Percentiles rank a stretch among this genome's conserved stretches.
Conservation (phyloP, 1,284 basidiomycete genomes). For the Papiliotrema nemorosa region DNA sequence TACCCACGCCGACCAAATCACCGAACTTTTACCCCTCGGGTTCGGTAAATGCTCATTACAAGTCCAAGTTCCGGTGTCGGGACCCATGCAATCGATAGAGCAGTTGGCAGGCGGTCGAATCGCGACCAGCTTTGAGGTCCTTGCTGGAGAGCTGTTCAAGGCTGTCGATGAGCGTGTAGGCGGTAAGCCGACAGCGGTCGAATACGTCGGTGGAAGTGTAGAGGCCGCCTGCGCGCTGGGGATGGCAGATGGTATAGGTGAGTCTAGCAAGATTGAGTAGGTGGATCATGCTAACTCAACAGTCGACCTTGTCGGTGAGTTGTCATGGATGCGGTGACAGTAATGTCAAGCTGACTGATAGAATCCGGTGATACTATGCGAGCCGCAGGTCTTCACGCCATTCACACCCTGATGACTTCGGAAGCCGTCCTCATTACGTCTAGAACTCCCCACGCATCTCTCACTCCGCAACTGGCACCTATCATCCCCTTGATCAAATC, state of each 20-base stretch:
- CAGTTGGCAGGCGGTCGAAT: slow-evolving; percentile 85
- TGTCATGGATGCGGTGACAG: neutral
- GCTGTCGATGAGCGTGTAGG: slow-evolving; percentile 63
- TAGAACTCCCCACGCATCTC: slow-evolving; percentile 60
- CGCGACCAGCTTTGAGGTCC: slow-evolving; percentile 89
- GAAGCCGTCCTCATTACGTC: slow-evolving; percentile 95
- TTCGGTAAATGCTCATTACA: slow-evolving; percentile 95
- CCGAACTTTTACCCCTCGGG: slow-evolving; percentile 76
- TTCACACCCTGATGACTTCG: slow-evolving; percentile 79
- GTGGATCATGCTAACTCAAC: neutral
- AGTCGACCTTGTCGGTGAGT: slow-evolving; percentile 88
- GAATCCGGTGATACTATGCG: slow-evolving; percentile 99
- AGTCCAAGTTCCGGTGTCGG: slow-evolving; percentile 85
- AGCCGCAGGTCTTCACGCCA: slow-evolving; percentile 89
- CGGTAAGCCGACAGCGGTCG: slow-evolving; percentile 66
- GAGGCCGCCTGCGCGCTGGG: slow-evolving; percentile 97
- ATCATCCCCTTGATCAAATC: slow-evolving; percentile 78
- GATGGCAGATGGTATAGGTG: slow-evolving; percentile 94
- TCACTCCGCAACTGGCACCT: slow-evolving; percentile 54
- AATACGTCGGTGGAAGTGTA: slow-evolving; percentile 95
- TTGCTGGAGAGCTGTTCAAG: slow-evolving; percentile 76
- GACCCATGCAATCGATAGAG: slow-evolving; percentile 66
- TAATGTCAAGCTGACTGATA: slow-evolving; percentile 36
- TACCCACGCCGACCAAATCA: slow-evolving; percentile 69
- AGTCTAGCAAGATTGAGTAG: slow-evolving; percentile 32